These are phyloP conservation scores for Phytophthora cactorum DNA, from an alignment of 352 stramenopile species.

Conservation along the genomic window DNA sequence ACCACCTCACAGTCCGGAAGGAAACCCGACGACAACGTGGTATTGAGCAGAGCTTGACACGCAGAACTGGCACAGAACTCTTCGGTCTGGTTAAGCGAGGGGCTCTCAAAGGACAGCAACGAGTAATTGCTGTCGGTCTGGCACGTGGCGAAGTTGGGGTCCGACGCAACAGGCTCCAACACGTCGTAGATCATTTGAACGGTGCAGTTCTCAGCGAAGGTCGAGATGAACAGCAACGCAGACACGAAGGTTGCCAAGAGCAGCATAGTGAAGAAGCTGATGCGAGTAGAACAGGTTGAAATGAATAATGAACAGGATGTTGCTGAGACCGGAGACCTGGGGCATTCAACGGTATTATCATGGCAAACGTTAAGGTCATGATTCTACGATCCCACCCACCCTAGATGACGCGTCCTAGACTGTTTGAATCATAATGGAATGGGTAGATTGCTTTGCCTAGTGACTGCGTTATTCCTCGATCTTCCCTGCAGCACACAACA, in stretches of 20 bases:
- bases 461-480: constrained; percentile 19
- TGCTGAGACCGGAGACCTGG: background rate
- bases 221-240: constrained; percentile 5
- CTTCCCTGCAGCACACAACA: constrained; percentile 8
- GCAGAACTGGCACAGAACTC: constrained; percentile 33
- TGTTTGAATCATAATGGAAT: background rate
- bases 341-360: background rate
- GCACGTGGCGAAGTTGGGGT: constrained; percentile 25
- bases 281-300: constrained; percentile 4
- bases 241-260: background rate
- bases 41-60: constrained; percentile 25
- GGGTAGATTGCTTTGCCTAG: background rate
- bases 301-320: constrained; percentile 15
- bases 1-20: constrained; percentile 28
- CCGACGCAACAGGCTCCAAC: constrained; percentile 4
- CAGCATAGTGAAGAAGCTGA: constrained; percentile 13
- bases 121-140: constrained; percentile 33
- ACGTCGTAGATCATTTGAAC: constrained; percentile 2
- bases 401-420: background rate
- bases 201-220: constrained; percentile 25
- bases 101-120: constrained; percentile 9
- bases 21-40: constrained; percentile 10
- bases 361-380: background rate
- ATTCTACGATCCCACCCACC: constrained; percentile 12
- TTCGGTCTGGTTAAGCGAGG: constrained; percentile 9